Evolutionary conservation across 495 filamentous ascomycete genomes (phyloP), one percentile per base, ranked within the genome.

Genomic region (Talaromyces thailandensis): DNA sequence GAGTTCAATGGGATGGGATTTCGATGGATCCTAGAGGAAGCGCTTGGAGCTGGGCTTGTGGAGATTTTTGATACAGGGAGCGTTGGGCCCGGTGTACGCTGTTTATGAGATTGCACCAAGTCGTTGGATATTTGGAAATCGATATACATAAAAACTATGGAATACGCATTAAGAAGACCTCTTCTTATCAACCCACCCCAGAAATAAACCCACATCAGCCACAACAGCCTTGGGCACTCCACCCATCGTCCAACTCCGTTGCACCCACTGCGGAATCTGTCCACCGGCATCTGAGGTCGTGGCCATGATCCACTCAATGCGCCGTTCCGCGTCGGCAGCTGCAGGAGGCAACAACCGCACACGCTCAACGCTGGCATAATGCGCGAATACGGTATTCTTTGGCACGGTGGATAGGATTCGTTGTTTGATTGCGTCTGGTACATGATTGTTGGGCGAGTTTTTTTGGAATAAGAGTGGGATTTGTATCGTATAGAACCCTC

Each of bases 51-150:
- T 3, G 92, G 92, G 8, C 64, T 90, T n/a, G 77, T 94, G 29
- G 92, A 96, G 72, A 72, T 91, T 6, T 95, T 96, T 70, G 88
- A 94, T 67, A 96, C 92, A 14, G 81, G 88, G 28, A 93, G 86
- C 68, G 88, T 95, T 18, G 91, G 92, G 16, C 77, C 82, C 37
- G 92, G 86, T 3, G 80, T 92, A 37, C 80, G 91, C 60, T 78
- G 73, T 63, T 61, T 81, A 59, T 85, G 71, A 76, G 18, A 59
- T 35, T 4, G 16, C 14, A 1, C 1, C 24, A 16, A 26, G 9
- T 14, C 6, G 7, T 3, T 51, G 48, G 48, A 51, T 21, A 18
- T 50, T 6, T 51, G 55, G n/a, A 12, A 35, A 6, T 32, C 23
- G 28, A 31, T 57, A 9, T 11, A 35, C 6, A 31, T n/a, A 28